A percentile compares a stretch with the other conserved stretches of the same genome.
These are phyloP conservation scores for Candida mattraensis DNA, from an alignment of 805 yeast species.

Conservation along the genomic window DNA sequence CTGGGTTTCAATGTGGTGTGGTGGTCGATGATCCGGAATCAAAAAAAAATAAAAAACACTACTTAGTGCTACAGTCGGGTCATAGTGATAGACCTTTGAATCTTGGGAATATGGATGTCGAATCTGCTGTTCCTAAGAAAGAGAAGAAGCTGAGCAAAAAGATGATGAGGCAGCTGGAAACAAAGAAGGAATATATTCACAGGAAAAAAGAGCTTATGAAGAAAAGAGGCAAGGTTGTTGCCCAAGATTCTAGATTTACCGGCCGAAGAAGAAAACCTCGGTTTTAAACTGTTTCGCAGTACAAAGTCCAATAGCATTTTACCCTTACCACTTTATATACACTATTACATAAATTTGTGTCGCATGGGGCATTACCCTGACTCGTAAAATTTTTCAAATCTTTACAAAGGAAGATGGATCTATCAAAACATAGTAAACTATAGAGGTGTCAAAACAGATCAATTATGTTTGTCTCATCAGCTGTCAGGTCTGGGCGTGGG, in stretches of 20 bases:
- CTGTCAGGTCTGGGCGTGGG: constrained; percentile 3
- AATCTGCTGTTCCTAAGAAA: constrained; percentile 46
- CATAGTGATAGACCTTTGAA: constrained; percentile 72
- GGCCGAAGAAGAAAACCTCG: constrained; percentile 77
- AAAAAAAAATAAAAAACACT: constrained; percentile 86
- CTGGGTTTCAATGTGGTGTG: constrained; percentile 96
- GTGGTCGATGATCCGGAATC: constrained; percentile 93
- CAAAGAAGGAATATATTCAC: constrained; percentile 74
- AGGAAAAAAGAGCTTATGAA: constrained; percentile 94
- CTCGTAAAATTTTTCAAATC: too few species aligned
- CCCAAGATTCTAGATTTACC: constrained; percentile 86
- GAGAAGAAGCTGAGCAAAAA: constrained; percentile 45
- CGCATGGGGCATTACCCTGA: too few species aligned
- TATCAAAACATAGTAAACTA: too few species aligned
- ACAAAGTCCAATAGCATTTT: too few species aligned
- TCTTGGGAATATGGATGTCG: constrained; percentile 78
- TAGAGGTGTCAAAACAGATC: too few species aligned
- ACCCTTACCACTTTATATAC: too few species aligned
- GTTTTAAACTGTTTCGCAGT: constrained; percentile 49
- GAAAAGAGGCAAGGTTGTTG: constrained; percentile 86
- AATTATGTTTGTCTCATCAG: too few species aligned
- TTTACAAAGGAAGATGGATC: too few species aligned
- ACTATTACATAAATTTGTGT: too few species aligned
- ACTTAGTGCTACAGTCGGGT: constrained; percentile 87
- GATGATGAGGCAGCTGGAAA: constrained; percentile 58